Evolutionary conservation across 2,329 filamentous ascomycete genomes (phyloP), one percentile per base, ranked within the genome.

Genomic region (Claviceps sp.): DNA sequence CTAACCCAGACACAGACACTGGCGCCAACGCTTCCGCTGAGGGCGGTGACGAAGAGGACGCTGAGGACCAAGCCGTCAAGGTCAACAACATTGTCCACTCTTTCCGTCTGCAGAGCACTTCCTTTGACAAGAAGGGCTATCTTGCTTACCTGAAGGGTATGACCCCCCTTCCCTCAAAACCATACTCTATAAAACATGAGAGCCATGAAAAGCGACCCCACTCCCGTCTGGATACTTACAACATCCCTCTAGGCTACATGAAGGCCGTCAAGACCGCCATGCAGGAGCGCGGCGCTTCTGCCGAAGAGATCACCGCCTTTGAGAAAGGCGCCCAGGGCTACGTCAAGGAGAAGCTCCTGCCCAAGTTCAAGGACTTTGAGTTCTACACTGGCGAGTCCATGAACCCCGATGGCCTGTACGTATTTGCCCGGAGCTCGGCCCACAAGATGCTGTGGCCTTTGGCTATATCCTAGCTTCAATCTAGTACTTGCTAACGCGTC

Each of bases 11-110:
- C 40, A 36, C 53, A 89, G 86, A 93, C 71, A 93, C 79, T 64
- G 93, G 93, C 70, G 93, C 90, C 77, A 98, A 98, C 74, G 87
- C 93, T 62, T 97, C 91, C 63, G 90, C 93, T 56, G 93, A 97
- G 77, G 91, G 86, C 68, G 87, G 84, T 0, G 87, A 88, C 61
- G 88, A 90, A 60, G 88, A 90, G 62, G 85, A 70, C 58, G 62
- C 82, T 62, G 90, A 95, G 48, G 89, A 94, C 62, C 52, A 61
- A 47, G 69, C 71, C 54, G 71, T 84, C 72, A 81, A 82, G 67
- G 90, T 96, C 74, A 94, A 95, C 78, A 90, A 98, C 74, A 83
- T 97, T 57, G 80, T 95, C 68, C 77, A 90, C 77, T 87, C 87
- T 63, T 97, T 97, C 85, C 88, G 89, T 68, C 81, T 95, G 58